These are phyloP conservation scores for Glutinoglossum americanum DNA, from an alignment of 495 filamentous ascomycete genomes.

Conservation along the genomic window DNA sequence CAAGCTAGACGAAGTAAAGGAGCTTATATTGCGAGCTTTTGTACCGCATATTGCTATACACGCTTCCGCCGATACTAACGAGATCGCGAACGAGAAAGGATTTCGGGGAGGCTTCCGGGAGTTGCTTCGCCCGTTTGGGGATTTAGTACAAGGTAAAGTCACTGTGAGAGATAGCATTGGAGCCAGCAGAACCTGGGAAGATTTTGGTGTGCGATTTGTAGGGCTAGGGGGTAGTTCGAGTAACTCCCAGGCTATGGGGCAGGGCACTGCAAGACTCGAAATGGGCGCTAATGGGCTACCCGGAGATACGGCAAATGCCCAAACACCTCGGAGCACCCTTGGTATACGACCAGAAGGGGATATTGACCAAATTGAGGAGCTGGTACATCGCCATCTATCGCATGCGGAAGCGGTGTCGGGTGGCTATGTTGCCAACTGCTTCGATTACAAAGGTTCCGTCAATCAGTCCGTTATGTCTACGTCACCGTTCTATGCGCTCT, in stretches of 20 bases:
- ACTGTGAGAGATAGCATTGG: slow-evolving; percentile 78
- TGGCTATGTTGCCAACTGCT: slow-evolving; percentile 15
- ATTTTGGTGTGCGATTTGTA: slow-evolving; percentile 74
- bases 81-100: slow-evolving; percentile 63
- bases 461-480: slow-evolving; percentile 7
- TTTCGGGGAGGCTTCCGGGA: slow-evolving; percentile 64
- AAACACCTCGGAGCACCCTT: slow-evolving; percentile 1
- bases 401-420: slow-evolving; percentile 20
- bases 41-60: slow-evolving; percentile 72
- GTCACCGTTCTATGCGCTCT: slow-evolving; percentile 56
- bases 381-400: slow-evolving; percentile 28
- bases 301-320: neutral
- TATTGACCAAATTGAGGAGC: slow-evolving; percentile 36
- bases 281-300: neutral
- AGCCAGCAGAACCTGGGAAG: slow-evolving; percentile 59
- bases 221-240: slow-evolving; percentile 39
- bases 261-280: neutral
- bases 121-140: slow-evolving; percentile 78
- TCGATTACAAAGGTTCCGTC: slow-evolving; percentile 11
- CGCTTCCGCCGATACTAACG: slow-evolving; percentile 63
- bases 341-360: slow-evolving; percentile 22
- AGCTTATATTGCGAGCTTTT: slow-evolving; percentile 61
- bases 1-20: slow-evolving; percentile 39
- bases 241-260: neutral
- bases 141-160: slow-evolving; percentile 68